Percentiles rank a stretch among this genome's conserved stretches.
These are phyloP conservation scores for Blastobotrys proliferans DNA, from an alignment of 1,139 yeast genomes.

Conservation along the genomic window DNA sequence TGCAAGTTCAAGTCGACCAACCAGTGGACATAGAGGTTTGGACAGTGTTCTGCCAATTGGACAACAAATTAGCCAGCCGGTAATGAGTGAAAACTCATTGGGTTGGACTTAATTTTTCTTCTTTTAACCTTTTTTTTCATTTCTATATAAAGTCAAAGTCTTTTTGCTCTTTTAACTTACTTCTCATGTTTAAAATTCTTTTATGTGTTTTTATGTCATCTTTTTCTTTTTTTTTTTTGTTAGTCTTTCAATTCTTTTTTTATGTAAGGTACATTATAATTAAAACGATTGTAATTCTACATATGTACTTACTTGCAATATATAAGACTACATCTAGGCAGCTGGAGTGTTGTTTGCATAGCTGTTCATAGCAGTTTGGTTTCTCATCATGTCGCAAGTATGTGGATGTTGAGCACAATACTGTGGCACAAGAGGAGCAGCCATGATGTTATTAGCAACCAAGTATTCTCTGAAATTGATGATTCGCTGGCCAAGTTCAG, in stretches of 20 bases:
- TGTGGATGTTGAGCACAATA: slow-evolving; percentile 43
- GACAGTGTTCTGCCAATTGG: slow-evolving; percentile 26
- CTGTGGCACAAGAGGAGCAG: slow-evolving; percentile 43
- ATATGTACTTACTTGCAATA: neutral
- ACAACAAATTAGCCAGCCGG: slow-evolving; percentile 37
- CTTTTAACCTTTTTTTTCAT: neutral
- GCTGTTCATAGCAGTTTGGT: slow-evolving; percentile 10
- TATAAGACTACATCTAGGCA: neutral
- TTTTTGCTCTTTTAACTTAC: neutral
- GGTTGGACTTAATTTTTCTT: slow-evolving; percentile 35
- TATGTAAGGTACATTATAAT: neutral
- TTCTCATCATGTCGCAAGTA: slow-evolving; percentile 34
- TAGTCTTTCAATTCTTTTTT: neutral
- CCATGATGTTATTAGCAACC: slow-evolving; percentile 40
- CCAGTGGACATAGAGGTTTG: slow-evolving; percentile 17
- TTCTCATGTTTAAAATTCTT: slow-evolving; percentile 1
- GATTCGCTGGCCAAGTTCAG: slow-evolving; percentile 41
- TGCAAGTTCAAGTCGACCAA: slow-evolving; percentile 18
- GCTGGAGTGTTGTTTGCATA: slow-evolving; percentile 5
- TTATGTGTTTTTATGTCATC: neutral
- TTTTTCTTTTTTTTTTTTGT: neutral
- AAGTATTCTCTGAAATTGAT: slow-evolving; percentile 45
- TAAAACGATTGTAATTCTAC: neutral
- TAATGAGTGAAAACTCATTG: slow-evolving; percentile 39
- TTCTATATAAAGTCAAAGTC: neutral